A percentile compares a stretch with the other conserved stretches of the same genome.
Conservation (phyloP, 2,329 filamentous ascomycete species). For the Leptographium flavum region DNA sequence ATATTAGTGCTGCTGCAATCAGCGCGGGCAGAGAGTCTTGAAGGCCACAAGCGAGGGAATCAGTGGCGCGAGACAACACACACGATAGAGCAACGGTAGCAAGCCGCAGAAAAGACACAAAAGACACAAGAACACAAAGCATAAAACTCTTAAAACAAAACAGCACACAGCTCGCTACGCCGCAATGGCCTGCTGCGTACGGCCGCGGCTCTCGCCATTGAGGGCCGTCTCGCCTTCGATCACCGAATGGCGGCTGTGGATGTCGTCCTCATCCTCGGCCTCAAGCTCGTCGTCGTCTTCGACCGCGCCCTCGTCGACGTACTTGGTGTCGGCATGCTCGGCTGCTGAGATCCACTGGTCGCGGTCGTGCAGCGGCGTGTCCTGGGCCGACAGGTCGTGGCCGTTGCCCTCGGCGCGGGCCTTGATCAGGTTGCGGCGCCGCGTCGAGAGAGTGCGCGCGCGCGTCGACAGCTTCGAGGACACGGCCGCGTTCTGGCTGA, state of each 20-base stretch:
- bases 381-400: conserved; percentile 71
- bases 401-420: conserved; percentile 63
- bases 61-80: no score
- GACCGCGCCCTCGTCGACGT: conserved; percentile 53
- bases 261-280: conserved; percentile 16
- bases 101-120: not conserved
- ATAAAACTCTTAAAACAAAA: not conserved
- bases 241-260: conserved; percentile 24
- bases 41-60: no score
- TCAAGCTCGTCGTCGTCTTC: conserved; percentile 34
- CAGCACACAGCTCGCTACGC: conserved; percentile 23
- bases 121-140: not conserved
- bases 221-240: conserved; percentile 37
- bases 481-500: conserved; percentile 77
- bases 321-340: conserved; percentile 42
- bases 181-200: conserved; percentile 35
- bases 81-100: not conserved
- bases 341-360: conserved; percentile 76
- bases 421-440: conserved; percentile 59
- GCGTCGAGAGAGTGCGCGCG: conserved; percentile 74
- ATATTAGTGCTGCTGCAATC: not conserved
- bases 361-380: conserved; percentile 60
- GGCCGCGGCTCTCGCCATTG: conserved; percentile 42
- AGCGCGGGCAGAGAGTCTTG: no score
- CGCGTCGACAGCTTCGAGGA: conserved; percentile 76